phyloP scores from a whole-genome alignment of 495 filamentous ascomycete species.

The Venustampulla echinocandica region DNA sequence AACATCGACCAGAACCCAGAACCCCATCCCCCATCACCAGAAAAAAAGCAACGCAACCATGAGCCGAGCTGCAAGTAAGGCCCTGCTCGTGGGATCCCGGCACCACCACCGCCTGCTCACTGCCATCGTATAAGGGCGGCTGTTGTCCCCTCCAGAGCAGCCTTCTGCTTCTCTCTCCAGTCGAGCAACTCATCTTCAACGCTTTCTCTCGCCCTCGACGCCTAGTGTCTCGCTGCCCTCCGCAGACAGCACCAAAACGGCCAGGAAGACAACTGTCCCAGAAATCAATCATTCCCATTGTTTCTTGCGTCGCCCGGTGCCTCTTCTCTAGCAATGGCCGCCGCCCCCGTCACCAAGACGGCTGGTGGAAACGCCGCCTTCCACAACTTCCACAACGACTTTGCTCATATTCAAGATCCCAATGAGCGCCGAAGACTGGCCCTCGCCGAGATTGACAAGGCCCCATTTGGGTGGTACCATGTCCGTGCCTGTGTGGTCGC shows the following conservation, averaged over 20 bases:
- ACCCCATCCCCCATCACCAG: not conserved
- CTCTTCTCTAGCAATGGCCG: not conserved
- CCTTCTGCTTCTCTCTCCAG: not conserved
- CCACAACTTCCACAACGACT: conserved; percentile 59
- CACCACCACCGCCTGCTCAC: too few species aligned
- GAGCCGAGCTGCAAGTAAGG: too few species aligned
- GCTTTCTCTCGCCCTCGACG: not conserved
- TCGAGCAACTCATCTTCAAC: not conserved
- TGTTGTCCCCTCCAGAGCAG: not conserved
- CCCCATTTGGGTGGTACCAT: conserved; percentile 73
- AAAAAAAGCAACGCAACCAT: not conserved
- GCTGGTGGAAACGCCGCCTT: conserved; percentile 57
- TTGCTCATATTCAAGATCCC: conserved; percentile 57
- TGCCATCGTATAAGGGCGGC: not conserved
- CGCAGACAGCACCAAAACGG: too few species aligned
- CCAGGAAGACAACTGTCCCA: too few species aligned
- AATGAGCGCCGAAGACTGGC: conserved; percentile 67
- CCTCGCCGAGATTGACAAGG: conserved; percentile 71
- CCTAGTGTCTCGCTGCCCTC: not conserved
- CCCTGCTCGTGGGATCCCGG: too few species aligned
- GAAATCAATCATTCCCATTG: not conserved
- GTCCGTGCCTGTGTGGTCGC: conserved; percentile 62
- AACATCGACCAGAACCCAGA: not conserved
- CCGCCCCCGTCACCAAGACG: not conserved
- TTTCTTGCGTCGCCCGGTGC: not conserved